phyloP scores from a whole-genome alignment of 306 rosid species.

The Vigna reflexopilosa region DNA sequence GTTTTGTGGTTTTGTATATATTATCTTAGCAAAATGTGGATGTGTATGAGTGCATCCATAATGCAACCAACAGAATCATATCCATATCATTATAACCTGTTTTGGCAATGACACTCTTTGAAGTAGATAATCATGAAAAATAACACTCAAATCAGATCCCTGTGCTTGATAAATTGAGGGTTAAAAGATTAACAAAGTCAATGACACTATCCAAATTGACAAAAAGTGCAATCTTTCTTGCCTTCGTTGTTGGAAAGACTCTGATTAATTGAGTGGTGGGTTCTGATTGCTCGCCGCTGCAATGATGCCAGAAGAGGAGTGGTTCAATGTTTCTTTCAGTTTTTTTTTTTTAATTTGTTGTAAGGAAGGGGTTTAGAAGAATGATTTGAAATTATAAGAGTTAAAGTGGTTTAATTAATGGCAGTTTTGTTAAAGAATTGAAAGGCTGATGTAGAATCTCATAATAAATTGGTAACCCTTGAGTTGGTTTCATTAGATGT shows the following conservation, averaged over 20 bases:
- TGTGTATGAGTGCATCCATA: conserved; percentile 49
- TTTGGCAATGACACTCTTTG: conserved; percentile 43
- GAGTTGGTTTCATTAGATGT: conserved; percentile 36
- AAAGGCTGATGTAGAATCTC: conserved; percentile 28
- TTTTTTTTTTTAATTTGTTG: conserved; percentile 3
- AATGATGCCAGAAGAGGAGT: conserved; percentile 43
- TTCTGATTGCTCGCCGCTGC: neutral
- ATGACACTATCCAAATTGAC: conserved; percentile 47
- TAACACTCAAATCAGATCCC: conserved; percentile 13
- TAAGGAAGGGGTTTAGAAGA: conserved; percentile 22
- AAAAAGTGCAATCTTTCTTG: conserved; percentile 30
- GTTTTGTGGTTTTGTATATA: conserved; percentile 45
- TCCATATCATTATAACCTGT: conserved; percentile 47
- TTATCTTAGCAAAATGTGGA: conserved; percentile 50
- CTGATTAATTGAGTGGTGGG: conserved; percentile 14
- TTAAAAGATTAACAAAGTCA: conserved; percentile 48
- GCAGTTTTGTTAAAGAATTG: conserved; percentile 31
- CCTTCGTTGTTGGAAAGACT: conserved; percentile 47
- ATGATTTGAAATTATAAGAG: conserved; percentile 38
- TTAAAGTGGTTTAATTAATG: conserved; percentile 19
- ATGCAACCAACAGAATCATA: conserved; percentile 59
- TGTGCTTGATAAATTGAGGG: conserved; percentile 41
- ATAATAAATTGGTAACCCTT: conserved; percentile 28
- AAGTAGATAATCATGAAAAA: conserved; percentile 43
- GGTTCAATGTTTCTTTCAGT: conserved; percentile 25